Evolutionary conservation across 169 alveolate species (phyloP), one percentile per base, ranked within the genome.

Genomic region (Cryptosporidium viatorum): DNA sequence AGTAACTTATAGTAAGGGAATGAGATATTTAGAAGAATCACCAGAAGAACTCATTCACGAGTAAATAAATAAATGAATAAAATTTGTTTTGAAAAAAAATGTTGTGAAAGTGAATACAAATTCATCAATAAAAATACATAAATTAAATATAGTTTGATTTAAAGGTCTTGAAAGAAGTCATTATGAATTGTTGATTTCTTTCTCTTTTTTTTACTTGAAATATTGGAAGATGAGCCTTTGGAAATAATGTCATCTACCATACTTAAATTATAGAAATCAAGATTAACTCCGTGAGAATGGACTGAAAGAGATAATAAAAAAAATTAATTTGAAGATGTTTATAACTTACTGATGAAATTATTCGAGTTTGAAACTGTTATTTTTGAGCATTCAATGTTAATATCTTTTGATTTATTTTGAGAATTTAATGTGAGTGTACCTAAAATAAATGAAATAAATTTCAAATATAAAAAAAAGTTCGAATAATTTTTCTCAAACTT

Each of bases 131-230:
- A 65, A n/a, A 37, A 33, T 5, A 65, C 33, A 65, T 9, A 31
- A 65, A n/a, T 35, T 41, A 41, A 65, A 65, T 65, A 21, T 31
- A 65, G 31, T 21, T 65, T 16, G 5, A 48, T 3, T 45, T 59
- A 80, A 80, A 80, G 73, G 23, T 80, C 89, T 31, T 39, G 89
- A 31, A 80, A 80, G 68, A 80, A 80, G 12, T 80, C 89, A 41
- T 62, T 65, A 18, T 62, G 69, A 37, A 80, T 80, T 31, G 58
- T 80, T 65, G 80, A 41, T n/a, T 73, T 73, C 43, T 65, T 80
- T 62, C 67, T 80, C 37, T 62, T 80, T 45, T 80, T 80, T 62
- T 60, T 43, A 8, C 67, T 55, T 55, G 35, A 41, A 37, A 68
- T 26, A 41, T 62, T 59, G 14, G 89, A 80, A 43, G 89, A 73